Conservation (phyloP, 1,284 basidiomycete species). For the Boletus nobilissimus region DNA sequence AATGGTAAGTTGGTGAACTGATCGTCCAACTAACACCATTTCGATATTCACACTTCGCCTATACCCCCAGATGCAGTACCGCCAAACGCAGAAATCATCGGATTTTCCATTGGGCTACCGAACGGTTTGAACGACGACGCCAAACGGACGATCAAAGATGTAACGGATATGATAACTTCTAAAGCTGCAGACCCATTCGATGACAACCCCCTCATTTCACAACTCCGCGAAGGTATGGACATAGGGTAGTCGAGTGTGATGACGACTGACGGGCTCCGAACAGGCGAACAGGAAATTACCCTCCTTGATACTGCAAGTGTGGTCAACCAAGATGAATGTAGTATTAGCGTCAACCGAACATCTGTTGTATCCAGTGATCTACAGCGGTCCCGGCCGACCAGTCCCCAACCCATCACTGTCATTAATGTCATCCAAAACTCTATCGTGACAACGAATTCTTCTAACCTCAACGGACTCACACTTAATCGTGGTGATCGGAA, state of each 20-base stretch:
- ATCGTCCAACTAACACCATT: background rate
- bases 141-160: constrained; percentile 11
- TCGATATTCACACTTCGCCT: background rate
- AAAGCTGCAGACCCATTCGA: constrained; percentile 14
- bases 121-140: background rate
- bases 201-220: constrained; percentile 13
- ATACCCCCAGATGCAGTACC: constrained; percentile 7
- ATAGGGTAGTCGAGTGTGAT: background rate
- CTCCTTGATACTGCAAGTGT: constrained; percentile 20
- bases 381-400: constrained; percentile 6
- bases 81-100: background rate
- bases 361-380: background rate
- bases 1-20: background rate
- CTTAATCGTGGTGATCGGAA: background rate
- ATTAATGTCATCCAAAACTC: constrained; percentile 17
- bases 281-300: constrained; percentile 24
- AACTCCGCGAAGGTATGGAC: constrained; percentile 27
- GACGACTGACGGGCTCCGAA: background rate
- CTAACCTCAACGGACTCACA: background rate
- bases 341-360: background rate
- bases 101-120: background rate
- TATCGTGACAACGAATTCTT: constrained; percentile 24
- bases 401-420: background rate
- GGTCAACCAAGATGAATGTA: constrained; percentile 10
- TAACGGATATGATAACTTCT: constrained; percentile 13